A percentile compares a stretch with the other conserved stretches of the same genome.
Evolutionary conservation across 2,329 filamentous ascomycete species (phyloP).

Genomic region (Blastomyces emzantsi): DNA sequence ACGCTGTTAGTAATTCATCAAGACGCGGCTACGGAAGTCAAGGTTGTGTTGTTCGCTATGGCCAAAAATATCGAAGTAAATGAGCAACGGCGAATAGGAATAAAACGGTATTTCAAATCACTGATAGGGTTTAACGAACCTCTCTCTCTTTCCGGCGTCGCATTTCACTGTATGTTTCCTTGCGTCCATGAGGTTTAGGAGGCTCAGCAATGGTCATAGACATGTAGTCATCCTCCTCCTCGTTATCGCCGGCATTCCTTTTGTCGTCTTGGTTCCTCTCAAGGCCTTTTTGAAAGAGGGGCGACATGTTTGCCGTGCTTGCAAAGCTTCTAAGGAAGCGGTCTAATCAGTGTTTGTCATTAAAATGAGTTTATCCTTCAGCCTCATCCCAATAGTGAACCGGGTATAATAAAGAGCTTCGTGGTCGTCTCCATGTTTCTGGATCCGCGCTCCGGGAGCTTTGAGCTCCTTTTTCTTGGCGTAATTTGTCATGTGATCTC

Average conservation of each 20-base stretch:
- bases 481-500: too few species aligned
- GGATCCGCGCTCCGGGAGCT: too few species aligned
- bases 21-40: background rate
- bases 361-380: background rate
- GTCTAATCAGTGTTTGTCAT: background rate
- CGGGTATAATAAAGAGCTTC: background rate
- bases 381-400: background rate
- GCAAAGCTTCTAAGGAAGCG: background rate
- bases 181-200: constrained; percentile 28
- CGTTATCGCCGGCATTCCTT: constrained; percentile 18
- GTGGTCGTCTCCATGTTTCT: background rate
- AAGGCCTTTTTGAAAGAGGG: background rate
- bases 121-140: constrained; percentile 23
- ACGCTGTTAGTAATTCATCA: constrained; percentile 9
- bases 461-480: too few species aligned
- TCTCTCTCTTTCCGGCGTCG: constrained; percentile 46
- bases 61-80: constrained; percentile 29
- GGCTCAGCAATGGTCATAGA: constrained; percentile 79
- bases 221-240: constrained; percentile 92
- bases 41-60: background rate
- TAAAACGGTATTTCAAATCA: constrained; percentile 7
- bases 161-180: constrained; percentile 56
- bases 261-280: background rate
- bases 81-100: constrained; percentile 48
- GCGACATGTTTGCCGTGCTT: background rate